These are phyloP conservation scores for Lachnellula cervina DNA, from an alignment of 2,329 filamentous ascomycete species.

Conservation along the genomic window DNA sequence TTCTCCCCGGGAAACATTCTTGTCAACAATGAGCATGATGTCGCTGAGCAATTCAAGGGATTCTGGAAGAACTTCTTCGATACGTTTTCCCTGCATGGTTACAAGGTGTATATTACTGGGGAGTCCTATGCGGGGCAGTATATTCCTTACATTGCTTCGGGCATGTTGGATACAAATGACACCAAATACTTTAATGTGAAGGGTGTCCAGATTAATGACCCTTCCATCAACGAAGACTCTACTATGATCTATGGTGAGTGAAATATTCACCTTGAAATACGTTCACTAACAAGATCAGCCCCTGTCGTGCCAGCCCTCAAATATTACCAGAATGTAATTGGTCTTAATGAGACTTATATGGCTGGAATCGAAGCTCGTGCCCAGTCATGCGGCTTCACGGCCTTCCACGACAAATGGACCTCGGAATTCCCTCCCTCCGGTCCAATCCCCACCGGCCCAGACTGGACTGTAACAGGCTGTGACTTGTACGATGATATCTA, in stretches of 20 bases:
- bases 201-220: conserved; percentile 58
- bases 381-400: conserved; percentile 48
- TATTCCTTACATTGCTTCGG: conserved; percentile 44
- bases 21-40: conserved; percentile 47
- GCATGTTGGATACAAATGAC: conserved; percentile 45
- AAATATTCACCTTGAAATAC: not conserved
- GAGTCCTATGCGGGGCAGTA: conserved; percentile 55
- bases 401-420: conserved; percentile 42
- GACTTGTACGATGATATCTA: conserved; percentile 37
- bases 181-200: conserved; percentile 54
- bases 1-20: conserved; percentile 51
- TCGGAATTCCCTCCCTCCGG: conserved; percentile 54
- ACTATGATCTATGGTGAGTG: conserved; percentile 15
- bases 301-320: conserved; percentile 46
- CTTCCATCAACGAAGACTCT: conserved; percentile 40
- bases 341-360: conserved; percentile 47
- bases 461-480: conserved; percentile 16
- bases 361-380: conserved; percentile 40
- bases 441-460: conserved; percentile 40
- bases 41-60: conserved; percentile 51
- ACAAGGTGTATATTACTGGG: conserved; percentile 59
- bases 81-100: conserved; percentile 49
- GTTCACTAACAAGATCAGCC: conserved; percentile 13
- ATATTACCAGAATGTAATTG: conserved; percentile 45
- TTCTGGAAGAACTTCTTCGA: conserved; percentile 61